phyloP scores from a whole-genome alignment of 495 filamentous ascomycete genomes.

The Penicillium turbatum region DNA sequence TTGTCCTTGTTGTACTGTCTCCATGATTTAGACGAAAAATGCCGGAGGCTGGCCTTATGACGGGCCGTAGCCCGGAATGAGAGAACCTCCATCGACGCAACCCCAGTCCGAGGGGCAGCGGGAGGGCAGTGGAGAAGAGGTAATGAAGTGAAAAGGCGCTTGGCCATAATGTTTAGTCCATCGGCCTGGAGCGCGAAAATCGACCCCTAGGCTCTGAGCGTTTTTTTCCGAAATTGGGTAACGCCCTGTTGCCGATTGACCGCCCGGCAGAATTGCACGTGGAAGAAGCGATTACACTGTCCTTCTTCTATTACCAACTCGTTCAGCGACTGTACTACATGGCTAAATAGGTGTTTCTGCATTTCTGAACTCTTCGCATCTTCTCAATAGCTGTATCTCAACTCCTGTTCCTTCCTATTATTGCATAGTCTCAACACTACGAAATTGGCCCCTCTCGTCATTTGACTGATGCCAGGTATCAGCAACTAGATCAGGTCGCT shows the following conservation, averaged over 20 bases:
- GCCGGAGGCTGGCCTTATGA: constrained; percentile 31
- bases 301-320: background rate
- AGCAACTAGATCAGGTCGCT: constrained; percentile 2
- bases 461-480: constrained; percentile 10
- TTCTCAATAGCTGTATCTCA: background rate
- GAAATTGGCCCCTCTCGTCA: background rate
- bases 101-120: constrained; percentile 26
- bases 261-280: constrained; percentile 20
- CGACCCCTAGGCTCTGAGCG: constrained; percentile 8
- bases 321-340: background rate
- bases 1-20: constrained; percentile 36
- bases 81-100: constrained; percentile 36
- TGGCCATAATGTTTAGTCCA: constrained; percentile 41
- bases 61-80: constrained; percentile 41
- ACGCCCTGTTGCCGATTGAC: constrained; percentile 11
- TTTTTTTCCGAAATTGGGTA: constrained; percentile 14
- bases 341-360: background rate
- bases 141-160: constrained; percentile 34
- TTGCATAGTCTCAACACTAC: background rate
- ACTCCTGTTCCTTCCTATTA: background rate
- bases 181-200: constrained; percentile 14
- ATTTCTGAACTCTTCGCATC: background rate
- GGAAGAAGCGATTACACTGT: background rate
- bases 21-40: constrained; percentile 42
- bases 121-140: constrained; percentile 27